phyloP scores from a whole-genome alignment of 2,329 filamentous ascomycete species.

The Penicillium sp. region DNA sequence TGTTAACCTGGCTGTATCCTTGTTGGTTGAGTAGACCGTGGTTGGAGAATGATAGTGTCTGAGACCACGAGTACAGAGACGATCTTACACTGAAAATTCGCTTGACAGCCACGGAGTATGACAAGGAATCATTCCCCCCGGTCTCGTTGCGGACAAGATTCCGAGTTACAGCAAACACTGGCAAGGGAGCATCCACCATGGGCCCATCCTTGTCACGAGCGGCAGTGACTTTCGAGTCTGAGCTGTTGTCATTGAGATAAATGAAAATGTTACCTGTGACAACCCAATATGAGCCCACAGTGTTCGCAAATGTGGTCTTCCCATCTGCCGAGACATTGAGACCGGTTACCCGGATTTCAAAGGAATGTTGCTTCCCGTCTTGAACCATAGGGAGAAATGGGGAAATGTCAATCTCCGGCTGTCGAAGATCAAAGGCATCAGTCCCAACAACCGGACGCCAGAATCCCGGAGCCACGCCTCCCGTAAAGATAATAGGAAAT shows the following conservation, averaged over 20 bases:
- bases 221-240: neutral
- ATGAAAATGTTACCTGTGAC: slow-evolving; percentile 77
- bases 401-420: slow-evolving; percentile 79
- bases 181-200: slow-evolving; percentile 34
- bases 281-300: slow-evolving; percentile 67
- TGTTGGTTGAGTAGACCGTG: slow-evolving; percentile 53
- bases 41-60: slow-evolving; percentile 57
- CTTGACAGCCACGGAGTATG: slow-evolving; percentile 56
- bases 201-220: slow-evolving; percentile 1
- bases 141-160: slow-evolving; percentile 32
- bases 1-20: slow-evolving; percentile 55
- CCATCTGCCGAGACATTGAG: slow-evolving; percentile 56
- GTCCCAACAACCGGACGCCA: slow-evolving; percentile 77
- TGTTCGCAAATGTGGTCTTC: slow-evolving; percentile 49
- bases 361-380: slow-evolving; percentile 63
- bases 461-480: slow-evolving; percentile 71
- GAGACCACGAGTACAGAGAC: slow-evolving; percentile 53
- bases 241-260: slow-evolving; percentile 58
- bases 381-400: slow-evolving; percentile 69
- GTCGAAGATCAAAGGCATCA: slow-evolving; percentile 73
- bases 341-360: slow-evolving; percentile 66
- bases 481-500: slow-evolving; percentile 78
- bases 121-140: slow-evolving; percentile 58
- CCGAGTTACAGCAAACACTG: slow-evolving; percentile 49
- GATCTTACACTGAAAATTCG: slow-evolving; percentile 56